Evolutionary conservation across 306 rosid species (phyloP), one percentile per base, ranked within the genome.

Genomic region (Trifolium fragiferum): DNA sequence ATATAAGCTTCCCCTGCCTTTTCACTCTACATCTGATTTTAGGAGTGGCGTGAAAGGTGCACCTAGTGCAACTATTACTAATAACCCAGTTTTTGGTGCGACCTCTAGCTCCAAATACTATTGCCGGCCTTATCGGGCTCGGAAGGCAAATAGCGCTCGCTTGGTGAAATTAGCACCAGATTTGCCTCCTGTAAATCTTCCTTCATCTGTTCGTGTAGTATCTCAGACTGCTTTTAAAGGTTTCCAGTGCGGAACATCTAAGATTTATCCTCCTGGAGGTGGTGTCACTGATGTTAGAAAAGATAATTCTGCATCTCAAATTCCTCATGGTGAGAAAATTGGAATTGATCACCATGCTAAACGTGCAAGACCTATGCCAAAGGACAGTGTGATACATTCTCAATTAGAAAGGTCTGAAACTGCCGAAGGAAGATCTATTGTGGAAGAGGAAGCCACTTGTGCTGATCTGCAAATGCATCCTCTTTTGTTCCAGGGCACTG

Each of bases 141-240:
- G 88, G 62, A 85, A 68, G 76, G 72, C 80, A 64, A 84, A 81
- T 41, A 86, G 72, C 73, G 68, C 88, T 35, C 89, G 58, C 81
- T 23, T 88, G 60, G 96, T 94, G 71, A 94, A 86, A 80, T 83
- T 94, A 81, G 97, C 97, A 55, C 99, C 97, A 13, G 93, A 74
- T 71, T 83, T 92, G 83, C 96, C 99, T 12, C 97, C 95, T 7
- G 96, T 94, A 79, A 94, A 90, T 87, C 99, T 94, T 38, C 99
- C 99, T 62, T 89, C 90, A 57, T 87, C 97, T 21, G 96, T 90
- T 81, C 93, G 95, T 41, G 81, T 94, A 69, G 95, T 92, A 78
- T 87, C 97, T 66, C 91, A 91, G 79, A 81, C 93, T 68, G 88
- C 84, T 80, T 89, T 87, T 80, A 88, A 79, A 81, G 87, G 94